Evolutionary conservation across 2,329 filamentous ascomycete genomes (phyloP).

Genomic region (Clarireedia monteithiana): DNA sequence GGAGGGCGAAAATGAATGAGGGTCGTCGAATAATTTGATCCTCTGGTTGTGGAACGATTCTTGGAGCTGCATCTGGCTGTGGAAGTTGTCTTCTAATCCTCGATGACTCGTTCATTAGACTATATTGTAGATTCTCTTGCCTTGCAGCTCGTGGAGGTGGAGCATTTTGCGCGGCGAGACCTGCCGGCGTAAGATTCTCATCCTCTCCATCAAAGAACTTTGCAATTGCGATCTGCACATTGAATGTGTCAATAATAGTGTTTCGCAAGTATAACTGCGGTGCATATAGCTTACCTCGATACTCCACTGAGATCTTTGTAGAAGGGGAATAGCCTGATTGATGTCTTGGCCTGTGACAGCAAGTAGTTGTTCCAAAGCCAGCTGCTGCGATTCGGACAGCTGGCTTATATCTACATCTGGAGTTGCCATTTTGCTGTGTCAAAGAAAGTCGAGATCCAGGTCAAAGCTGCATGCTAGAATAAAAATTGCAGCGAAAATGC

Average conservation of each 20-base stretch:
- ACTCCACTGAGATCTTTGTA: conserved; percentile 91
- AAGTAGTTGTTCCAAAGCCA: conserved; percentile 80
- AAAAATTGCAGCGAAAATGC: no score
- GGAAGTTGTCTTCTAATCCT: conserved; percentile 31
- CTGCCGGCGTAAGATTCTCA: conserved; percentile 72
- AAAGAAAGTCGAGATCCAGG: not conserved
- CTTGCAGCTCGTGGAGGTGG: conserved; percentile 55
- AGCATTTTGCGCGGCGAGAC: conserved; percentile 53
- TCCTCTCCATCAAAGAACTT: conserved; percentile 98
- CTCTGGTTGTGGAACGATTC: conserved; percentile 71
- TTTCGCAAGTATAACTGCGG: not conserved
- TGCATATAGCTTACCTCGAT: conserved; percentile 55
- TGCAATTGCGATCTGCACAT: conserved; percentile 74
- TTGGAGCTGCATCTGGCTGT: conserved; percentile 61
- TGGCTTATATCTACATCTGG: conserved; percentile 53
- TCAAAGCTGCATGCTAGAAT: no score
- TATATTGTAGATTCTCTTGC: conserved; percentile 67
- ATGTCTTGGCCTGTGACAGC: conserved; percentile 79
- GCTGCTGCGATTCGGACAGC: conserved; percentile 71
- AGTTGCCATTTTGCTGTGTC: conserved; percentile 33
- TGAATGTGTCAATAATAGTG: conserved; percentile 9
- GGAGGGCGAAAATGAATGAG: conserved; percentile 60
- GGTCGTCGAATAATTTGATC: conserved; percentile 59
- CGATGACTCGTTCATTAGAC: conserved; percentile 32
- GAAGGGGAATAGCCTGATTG: conserved; percentile 66